Base-by-base conservation (phyloP, 345 rosid genomes). In the Durio zibethinus region DNA sequence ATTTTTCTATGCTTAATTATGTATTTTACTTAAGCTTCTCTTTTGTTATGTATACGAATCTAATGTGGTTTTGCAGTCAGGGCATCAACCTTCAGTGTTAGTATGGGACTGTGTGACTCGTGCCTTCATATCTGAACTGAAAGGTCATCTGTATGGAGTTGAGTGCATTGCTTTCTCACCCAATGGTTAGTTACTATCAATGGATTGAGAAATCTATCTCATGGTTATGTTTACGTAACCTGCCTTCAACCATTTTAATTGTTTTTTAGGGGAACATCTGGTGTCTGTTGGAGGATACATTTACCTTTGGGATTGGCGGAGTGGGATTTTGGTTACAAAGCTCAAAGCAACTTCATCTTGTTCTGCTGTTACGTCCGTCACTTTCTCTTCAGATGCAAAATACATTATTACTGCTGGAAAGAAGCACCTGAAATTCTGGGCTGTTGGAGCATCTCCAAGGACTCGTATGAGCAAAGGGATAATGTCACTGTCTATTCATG, bases 211-310 rank as follows among this genome's bases (percentile, higher is more conserved):
- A 72, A 52, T n/a, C 18, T 35, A 27, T 63, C 15, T 9, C 12
- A 53, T 10, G 23, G 23, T 47, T 29, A 69, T 47, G 48, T 16
- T 47, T 29, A 47, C 9, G 16, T 47, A 3, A 52, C 31, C 45
- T 20, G 42, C 15, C 20, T 45, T 50, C 31, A 33, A 68, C 29
- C 33, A 67, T 52, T 71, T 70, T 50, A 18, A 4, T 76, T 60
- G 52, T 66, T 67, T n/a, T 74, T 25, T 69, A 93, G 97, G 98
- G 59, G 91, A 89, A 73, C 88, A 90, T 85, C 75, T 91, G 69
- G 91, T 88, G 80, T 85, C 89, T 75, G 94, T 89, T 84, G 97
- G 98, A 73, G 97, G 91, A 56, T 93, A 91, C 75, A 89, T 91
- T 63, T 90, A 89, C 80, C 86, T 93, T 25, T 93, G 97, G 98